Evolutionary conservation across 2,329 filamentous ascomycete species (phyloP).

Genomic region (Fusarium abutilonis): DNA sequence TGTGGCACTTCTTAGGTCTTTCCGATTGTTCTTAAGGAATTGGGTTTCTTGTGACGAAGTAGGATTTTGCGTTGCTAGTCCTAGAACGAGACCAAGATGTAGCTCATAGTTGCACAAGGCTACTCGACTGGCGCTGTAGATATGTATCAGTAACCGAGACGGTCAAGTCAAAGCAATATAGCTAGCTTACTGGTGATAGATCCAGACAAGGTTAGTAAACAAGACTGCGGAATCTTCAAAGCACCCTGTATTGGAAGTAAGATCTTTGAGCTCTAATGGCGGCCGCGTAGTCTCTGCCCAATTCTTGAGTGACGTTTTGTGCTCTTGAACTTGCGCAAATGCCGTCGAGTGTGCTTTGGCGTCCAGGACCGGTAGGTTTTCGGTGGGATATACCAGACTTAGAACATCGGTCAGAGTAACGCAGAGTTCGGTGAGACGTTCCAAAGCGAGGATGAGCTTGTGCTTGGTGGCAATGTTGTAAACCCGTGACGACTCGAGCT

Average conservation of each 20-base stretch:
- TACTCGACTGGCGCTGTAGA: slow-evolving; percentile 22
- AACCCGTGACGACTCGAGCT: slow-evolving; percentile 31
- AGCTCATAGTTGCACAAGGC: slow-evolving; percentile 34
- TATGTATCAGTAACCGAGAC: not conserved
- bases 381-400: slow-evolving; percentile 28
- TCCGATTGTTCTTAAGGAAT: slow-evolving; percentile 31
- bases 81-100: slow-evolving; percentile 29
- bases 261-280: slow-evolving; percentile 22
- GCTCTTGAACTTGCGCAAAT: slow-evolving; percentile 21
- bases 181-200: slow-evolving; percentile 40
- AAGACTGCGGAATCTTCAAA: slow-evolving; percentile 29
- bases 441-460: slow-evolving; percentile 28
- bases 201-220: slow-evolving; percentile 37
- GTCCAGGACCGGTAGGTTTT: slow-evolving; percentile 21
- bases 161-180: rapidly evolving
- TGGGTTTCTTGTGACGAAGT: slow-evolving; percentile 8
- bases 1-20: slow-evolving; percentile 24
- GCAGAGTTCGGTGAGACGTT: slow-evolving; percentile 29
- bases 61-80: slow-evolving; percentile 5
- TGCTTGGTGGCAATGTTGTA: slow-evolving; percentile 35
- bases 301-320: slow-evolving; percentile 10
- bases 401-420: slow-evolving; percentile 31
- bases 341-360: slow-evolving; percentile 21
- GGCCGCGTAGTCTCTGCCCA: slow-evolving; percentile 27
- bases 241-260: not conserved